These are phyloP conservation scores for Herpotrichia juniperi DNA, from an alignment of 2,329 filamentous ascomycete genomes.

Conservation along the genomic window DNA sequence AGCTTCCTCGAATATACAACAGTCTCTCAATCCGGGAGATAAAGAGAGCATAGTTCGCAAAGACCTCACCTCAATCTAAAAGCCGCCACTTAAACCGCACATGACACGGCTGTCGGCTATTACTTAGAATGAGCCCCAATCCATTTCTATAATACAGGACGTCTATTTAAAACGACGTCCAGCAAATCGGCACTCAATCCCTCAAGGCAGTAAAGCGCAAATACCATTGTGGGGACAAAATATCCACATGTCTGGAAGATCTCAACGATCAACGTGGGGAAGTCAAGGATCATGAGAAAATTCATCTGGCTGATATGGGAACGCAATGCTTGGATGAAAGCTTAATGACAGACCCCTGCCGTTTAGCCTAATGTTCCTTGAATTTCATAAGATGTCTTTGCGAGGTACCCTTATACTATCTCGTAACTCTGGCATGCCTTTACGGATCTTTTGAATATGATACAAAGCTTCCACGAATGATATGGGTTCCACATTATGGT, in stretches of 20 bases:
- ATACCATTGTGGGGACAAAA: not conserved
- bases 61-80: not conserved
- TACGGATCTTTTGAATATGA: not conserved
- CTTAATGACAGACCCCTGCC: constrained; percentile 25
- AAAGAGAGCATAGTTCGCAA: constrained; percentile 1
- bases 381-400: not conserved
- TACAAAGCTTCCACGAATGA: constrained; percentile 1
- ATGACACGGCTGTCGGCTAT: not conserved
- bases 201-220: not conserved
- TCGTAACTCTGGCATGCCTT: not conserved
- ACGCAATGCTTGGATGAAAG: constrained; percentile 30
- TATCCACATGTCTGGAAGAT: not conserved
- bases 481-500: not conserved
- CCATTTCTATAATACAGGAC: not conserved
- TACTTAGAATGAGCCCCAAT: not conserved
- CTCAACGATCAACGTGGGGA: constrained; percentile 14
- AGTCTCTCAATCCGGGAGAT: constrained; percentile 9
- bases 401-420: not conserved
- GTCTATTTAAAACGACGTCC: not conserved
- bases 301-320: constrained; percentile 18
- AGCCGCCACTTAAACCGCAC: not conserved
- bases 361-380: constrained; percentile 20
- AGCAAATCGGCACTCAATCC: not conserved
- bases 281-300: constrained; percentile 13
- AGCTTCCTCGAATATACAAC: constrained; percentile 8